These are phyloP conservation scores for Amanita fuliginea DNA, from an alignment of 768 basidiomycete genomes.

Conservation along the genomic window DNA sequence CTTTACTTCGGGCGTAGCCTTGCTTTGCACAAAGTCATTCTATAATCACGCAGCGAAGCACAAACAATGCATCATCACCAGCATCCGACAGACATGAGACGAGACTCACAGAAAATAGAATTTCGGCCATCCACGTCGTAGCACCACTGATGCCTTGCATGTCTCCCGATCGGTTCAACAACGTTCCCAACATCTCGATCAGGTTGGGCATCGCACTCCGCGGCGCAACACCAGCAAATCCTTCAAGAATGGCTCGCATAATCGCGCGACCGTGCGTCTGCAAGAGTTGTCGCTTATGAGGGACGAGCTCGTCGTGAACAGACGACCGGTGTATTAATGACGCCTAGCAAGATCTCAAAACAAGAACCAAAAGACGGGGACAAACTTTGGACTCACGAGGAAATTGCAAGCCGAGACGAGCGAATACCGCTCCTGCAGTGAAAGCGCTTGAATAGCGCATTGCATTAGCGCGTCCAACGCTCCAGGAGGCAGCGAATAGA, in stretches of 20 bases:
- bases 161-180: slow-evolving; percentile 40
- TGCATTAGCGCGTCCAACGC: slow-evolving; percentile 59
- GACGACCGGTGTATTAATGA: slow-evolving; percentile 54
- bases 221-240: slow-evolving; percentile 79
- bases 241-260: slow-evolving; percentile 63
- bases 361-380: neutral
- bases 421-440: slow-evolving; percentile 77
- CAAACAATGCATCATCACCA: neutral
- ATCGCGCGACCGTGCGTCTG: slow-evolving; percentile 53
- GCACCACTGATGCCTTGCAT: slow-evolving; percentile 19
- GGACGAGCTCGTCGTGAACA: slow-evolving; percentile 46
- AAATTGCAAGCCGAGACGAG: slow-evolving; percentile 76
- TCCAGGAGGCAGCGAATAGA: slow-evolving; percentile 54
- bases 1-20: slow-evolving; percentile 67
- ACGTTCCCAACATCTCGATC: slow-evolving; percentile 65
- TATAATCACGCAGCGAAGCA: slow-evolving; percentile 19
- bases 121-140: slow-evolving; percentile 61
- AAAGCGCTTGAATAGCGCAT: slow-evolving; percentile 54
- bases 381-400: slow-evolving; percentile 40
- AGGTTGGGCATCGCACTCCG: slow-evolving; percentile 76
- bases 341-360: neutral
- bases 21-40: slow-evolving; percentile 66
- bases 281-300: slow-evolving; percentile 29
- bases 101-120: slow-evolving; percentile 47
- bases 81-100: neutral